Conservation (phyloP, 164 flowering plant genomes). For the Chimonanthus praecox region DNA sequence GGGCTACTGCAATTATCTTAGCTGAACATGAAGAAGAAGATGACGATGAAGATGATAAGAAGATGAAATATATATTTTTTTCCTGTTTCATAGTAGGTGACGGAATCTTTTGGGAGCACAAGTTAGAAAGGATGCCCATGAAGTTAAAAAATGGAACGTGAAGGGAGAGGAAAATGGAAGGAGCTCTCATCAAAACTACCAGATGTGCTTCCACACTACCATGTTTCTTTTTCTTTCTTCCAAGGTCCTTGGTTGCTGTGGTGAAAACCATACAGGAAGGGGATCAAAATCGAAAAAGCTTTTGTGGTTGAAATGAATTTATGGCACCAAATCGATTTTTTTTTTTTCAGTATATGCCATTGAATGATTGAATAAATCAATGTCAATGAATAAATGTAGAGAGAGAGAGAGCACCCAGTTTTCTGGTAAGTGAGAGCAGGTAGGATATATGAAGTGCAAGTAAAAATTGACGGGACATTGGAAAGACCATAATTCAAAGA, state of each 20-base stretch:
- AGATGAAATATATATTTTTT: neutral
- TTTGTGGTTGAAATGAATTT: neutral
- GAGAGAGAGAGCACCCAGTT: neutral
- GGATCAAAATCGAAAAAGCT: neutral
- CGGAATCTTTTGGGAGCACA: neutral
- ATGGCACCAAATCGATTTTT: neutral
- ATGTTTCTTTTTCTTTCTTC: neutral
- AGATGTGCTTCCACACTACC: neutral
- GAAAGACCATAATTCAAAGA: no score
- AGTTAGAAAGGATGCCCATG: neutral
- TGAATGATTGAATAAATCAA: neutral
- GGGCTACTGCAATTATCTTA: slow-evolving; percentile 18
- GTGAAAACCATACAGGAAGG: neutral
- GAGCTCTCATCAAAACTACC: slow-evolving; percentile 9
- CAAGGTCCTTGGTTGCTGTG: neutral
- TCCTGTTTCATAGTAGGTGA: neutral
- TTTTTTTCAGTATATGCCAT: neutral
- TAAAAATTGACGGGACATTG: no score
- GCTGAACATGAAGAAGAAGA: slow-evolving; percentile 6
- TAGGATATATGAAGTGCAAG: no score
- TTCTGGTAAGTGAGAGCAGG: no score
- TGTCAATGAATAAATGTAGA: neutral
- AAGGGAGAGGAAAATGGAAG: slow-evolving; percentile 8
- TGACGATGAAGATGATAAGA: neutral
- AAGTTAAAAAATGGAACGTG: slow-evolving; percentile 23